phyloP scores from a whole-genome alignment of 768 basidiomycete genomes.

The Phlebiopsis flavidoalba region DNA sequence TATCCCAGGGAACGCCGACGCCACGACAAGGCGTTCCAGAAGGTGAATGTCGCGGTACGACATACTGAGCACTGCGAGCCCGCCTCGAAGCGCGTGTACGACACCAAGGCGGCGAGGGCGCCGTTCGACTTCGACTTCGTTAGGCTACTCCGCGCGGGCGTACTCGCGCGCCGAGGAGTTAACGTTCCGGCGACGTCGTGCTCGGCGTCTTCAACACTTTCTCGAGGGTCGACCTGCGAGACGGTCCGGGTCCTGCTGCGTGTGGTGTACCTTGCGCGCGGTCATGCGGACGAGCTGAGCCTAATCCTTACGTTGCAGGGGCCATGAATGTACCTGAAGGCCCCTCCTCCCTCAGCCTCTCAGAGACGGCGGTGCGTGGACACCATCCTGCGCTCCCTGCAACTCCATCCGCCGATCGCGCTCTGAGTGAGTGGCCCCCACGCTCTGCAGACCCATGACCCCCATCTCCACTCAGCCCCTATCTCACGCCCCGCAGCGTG shows the following conservation, averaged over 20 bases:
- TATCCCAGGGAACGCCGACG: conserved; percentile 70
- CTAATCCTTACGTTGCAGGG: conserved; percentile 33
- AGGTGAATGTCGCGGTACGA: conserved; percentile 61
- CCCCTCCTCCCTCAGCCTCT: conserved; percentile 67
- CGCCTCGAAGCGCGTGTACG: conserved; percentile 62
- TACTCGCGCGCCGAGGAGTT: conserved; percentile 64
- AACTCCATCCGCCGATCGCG: conserved; percentile 67
- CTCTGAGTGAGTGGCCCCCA: conserved; percentile 51
- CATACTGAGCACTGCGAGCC: conserved; percentile 79
- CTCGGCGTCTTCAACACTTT: conserved; percentile 72
- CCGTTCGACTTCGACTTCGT: conserved; percentile 52
- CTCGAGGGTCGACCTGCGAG: conserved; percentile 84
- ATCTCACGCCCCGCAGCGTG: conserved; percentile 44
- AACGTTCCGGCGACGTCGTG: conserved; percentile 73
- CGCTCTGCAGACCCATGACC: conserved; percentile 1
- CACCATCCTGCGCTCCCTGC: conserved; percentile 63
- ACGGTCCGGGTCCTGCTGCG: conserved; percentile 73
- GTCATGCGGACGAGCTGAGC: background rate
- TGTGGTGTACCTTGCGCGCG: conserved; percentile 29
- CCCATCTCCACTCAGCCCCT: too few species aligned
- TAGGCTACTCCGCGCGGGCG: conserved; percentile 47
- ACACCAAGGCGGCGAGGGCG: conserved; percentile 41
- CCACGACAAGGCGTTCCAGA: conserved; percentile 85
- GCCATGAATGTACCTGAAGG: conserved; percentile 79
- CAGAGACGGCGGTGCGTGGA: conserved; percentile 79